phyloP scores from a whole-genome alignment of 768 basidiomycete species.

The Lactifluus subvellereus region DNA sequence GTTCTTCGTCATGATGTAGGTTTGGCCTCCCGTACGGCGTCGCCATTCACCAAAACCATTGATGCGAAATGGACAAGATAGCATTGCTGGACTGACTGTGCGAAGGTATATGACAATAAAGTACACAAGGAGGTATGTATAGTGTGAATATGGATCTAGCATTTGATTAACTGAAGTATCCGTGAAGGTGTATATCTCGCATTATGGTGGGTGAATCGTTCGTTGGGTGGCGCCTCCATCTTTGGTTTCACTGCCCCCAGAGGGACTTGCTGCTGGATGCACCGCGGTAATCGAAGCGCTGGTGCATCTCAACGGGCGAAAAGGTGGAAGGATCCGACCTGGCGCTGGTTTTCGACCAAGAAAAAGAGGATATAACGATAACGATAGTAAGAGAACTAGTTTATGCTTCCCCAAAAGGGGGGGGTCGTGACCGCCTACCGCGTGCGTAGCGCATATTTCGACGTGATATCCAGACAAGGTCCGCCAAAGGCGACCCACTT shows the following conservation, averaged over 20 bases:
- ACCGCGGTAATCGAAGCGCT: constrained; percentile 17
- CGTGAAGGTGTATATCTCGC: not conserved
- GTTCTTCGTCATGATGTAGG: too few species aligned
- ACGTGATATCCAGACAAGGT: constrained; percentile 14
- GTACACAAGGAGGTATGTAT: constrained; percentile 5
- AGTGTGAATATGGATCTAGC: not conserved
- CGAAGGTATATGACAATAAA: constrained; percentile 1
- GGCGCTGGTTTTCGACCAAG: constrained; percentile 8
- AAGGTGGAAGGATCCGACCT: not conserved
- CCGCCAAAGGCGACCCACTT: constrained; percentile 10
- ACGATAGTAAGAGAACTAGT: not conserved
- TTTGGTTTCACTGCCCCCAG: not conserved
- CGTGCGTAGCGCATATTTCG: constrained; percentile 14
- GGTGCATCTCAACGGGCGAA: constrained; percentile 14
- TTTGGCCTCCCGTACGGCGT: too few species aligned
- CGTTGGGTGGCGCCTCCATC: not conserved
- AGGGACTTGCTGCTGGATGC: constrained; percentile 10
- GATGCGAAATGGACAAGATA: not conserved
- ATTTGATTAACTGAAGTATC: not conserved
- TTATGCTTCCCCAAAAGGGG: constrained; percentile 2
- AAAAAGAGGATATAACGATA: not conserved
- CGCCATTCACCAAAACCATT: too few species aligned
- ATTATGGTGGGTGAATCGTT: not conserved
- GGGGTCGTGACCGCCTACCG: constrained; percentile 9
- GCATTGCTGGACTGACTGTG: not conserved